Percentiles rank a stretch among this genome's conserved stretches.
Evolutionary conservation across 139 green algal species (phyloP).

Genomic region (Tetradesmus lagerheimii): DNA sequence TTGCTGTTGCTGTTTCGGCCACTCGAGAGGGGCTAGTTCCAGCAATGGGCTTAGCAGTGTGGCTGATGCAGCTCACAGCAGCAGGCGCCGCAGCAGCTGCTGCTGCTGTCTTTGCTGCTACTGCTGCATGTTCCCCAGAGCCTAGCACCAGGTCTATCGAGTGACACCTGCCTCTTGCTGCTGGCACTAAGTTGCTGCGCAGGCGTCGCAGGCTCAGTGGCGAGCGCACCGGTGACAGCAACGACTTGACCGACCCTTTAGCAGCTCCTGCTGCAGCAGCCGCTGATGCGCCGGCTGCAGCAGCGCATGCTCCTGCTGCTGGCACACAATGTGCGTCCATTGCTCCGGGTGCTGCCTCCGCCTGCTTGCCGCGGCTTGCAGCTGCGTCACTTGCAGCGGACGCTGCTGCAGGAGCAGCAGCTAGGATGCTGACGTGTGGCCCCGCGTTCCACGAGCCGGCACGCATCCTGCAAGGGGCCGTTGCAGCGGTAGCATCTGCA

Average conservation of each 20-base stretch:
- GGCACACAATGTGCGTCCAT: not conserved
- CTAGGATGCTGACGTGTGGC: not conserved
- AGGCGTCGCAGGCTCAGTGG: not conserved
- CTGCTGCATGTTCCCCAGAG: not conserved
- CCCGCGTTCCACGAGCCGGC: not conserved
- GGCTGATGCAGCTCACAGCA: not conserved
- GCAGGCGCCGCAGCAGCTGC: not conserved
- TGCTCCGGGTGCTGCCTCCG: not conserved
- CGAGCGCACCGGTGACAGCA: not conserved
- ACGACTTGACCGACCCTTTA: not conserved
- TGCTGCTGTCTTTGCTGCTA: not conserved
- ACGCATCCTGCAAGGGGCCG: not conserved
- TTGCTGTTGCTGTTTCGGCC: not conserved
- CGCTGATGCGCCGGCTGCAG: not conserved
- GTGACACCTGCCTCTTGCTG: not conserved
- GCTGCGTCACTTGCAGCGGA: not conserved
- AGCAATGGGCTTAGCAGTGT: not conserved
- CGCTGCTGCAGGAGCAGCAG: not conserved
- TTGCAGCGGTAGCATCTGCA: not conserved
- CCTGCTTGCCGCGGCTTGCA: not conserved
- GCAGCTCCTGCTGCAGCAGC: too few relatives aligned
- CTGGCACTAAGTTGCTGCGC: not conserved
- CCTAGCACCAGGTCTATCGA: not conserved
- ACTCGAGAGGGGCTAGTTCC: not conserved
- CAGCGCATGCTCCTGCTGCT: not conserved